phyloP scores from a whole-genome alignment of 192 early-diverging fungal species.

The Gamsiella multidivaricata region DNA sequence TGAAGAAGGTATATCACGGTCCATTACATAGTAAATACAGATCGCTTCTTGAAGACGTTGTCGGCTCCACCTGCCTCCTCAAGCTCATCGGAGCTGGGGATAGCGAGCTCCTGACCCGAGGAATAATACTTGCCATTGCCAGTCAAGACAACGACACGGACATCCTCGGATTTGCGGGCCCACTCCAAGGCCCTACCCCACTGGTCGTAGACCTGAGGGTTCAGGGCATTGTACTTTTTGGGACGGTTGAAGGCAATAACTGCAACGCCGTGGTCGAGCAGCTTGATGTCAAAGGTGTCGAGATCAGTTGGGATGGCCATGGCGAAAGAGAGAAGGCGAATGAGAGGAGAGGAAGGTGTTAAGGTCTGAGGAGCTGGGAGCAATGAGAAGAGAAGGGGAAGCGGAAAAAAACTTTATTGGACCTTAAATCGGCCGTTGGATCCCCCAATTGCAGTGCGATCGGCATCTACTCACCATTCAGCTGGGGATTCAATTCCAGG shows the following conservation, averaged over 20 bases:
- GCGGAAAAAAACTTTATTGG: constrained; percentile 2
- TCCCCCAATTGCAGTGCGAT: no score
- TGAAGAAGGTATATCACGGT: neutral
- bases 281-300: constrained; percentile 57
- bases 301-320: constrained; percentile 54
- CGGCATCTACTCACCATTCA: no score
- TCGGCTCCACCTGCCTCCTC: constrained; percentile 15
- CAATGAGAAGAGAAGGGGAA: neutral
- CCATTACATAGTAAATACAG: constrained; percentile 39
- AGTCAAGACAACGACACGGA: constrained; percentile 71
- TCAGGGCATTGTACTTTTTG: constrained; percentile 67
- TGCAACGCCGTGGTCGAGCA: constrained; percentile 66
- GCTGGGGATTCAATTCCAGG: neutral
- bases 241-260: constrained; percentile 74
- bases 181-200: constrained; percentile 71
- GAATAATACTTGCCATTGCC: constrained; percentile 74
- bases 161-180: constrained; percentile 55
- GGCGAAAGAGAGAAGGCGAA: neutral
- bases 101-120: constrained; percentile 70
- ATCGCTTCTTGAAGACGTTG: constrained; percentile 17
- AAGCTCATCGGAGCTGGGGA: constrained; percentile 33
- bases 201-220: constrained; percentile 65
- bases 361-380: neutral
- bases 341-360: neutral
- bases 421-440: no score